These are phyloP conservation scores for Zymoseptoria tritici DNA, from an alignment of 2,329 filamentous ascomycete species.

Conservation along the genomic window DNA sequence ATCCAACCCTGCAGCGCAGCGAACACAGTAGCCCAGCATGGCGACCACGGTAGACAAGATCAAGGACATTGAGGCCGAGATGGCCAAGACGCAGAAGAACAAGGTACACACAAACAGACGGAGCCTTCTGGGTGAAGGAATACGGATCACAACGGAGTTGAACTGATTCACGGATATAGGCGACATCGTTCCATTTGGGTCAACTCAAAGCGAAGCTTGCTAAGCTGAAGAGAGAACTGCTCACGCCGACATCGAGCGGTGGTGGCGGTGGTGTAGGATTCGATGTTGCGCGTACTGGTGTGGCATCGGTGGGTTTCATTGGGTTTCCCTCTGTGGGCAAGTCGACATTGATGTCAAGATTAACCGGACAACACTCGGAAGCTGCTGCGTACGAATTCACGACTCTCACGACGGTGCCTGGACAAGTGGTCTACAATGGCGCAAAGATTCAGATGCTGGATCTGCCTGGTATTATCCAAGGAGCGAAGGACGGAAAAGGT, in stretches of 20 bases:
- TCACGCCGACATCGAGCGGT: constrained; percentile 71
- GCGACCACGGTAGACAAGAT: constrained; percentile 98
- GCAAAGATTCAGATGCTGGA: constrained; percentile 98
- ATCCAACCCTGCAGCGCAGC: not conserved
- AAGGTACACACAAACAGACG: constrained; percentile 54
- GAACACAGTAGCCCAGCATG: constrained; percentile 46
- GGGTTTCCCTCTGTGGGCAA: constrained; percentile 98
- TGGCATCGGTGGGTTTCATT: constrained; percentile 95
- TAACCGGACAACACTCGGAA: constrained; percentile 96
- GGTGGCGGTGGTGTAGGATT: constrained; percentile 79
- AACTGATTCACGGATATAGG: constrained; percentile 12
- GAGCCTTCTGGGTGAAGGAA: not conserved
- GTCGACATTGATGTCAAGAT: constrained; percentile 88
- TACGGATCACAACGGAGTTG: not conserved
- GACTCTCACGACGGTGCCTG: constrained; percentile 92
- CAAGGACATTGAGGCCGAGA: constrained; percentile 95
- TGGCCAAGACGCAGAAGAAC: constrained; percentile 96
- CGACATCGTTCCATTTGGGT: constrained; percentile 39
- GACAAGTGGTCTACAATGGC: constrained; percentile 92
- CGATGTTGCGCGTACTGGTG: constrained; percentile 95
- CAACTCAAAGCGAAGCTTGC: constrained; percentile 97
- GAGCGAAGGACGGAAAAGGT: constrained; percentile 95
- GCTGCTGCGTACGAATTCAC: constrained; percentile 98
- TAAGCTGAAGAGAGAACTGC: constrained; percentile 91
- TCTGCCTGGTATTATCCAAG: constrained; percentile 96